Evolutionary conservation across 1,284 basidiomycete genomes (phyloP), one percentile per base, ranked within the genome.

Genomic region (Heliocybe sulcata): DNA sequence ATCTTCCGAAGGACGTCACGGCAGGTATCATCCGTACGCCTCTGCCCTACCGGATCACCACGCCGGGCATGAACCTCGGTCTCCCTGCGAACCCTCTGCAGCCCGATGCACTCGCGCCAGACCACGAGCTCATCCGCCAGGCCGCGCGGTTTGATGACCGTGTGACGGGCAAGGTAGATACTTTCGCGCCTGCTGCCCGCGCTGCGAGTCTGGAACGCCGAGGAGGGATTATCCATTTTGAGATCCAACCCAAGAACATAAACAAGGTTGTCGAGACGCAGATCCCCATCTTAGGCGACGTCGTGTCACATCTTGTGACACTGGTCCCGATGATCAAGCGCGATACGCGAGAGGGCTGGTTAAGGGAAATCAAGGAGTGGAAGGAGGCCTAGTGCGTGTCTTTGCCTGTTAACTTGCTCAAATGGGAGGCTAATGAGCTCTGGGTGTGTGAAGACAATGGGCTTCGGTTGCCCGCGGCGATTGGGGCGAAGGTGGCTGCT

Each of bases 221-320:
- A 1, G 96, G 97, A 26, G 97, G 96, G 54, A 98, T 99, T 75
- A 95, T 99, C 65, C 96, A 99, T 76, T 98, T 98, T 67, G 97
- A 99, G 77, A 94, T 99, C 63, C 88, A 89, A 77, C 93, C 96
- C 52, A 98, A 99, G 80, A 99, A 99, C 76, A 84, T 99, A 74
- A 99, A 99, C 83, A 99, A 99, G 76, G 94, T 99, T 58, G 85
- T 99, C 54, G 87, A 99, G 63, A 94, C 97, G 25, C 87, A 90
- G 51, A 91, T 98, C 58, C 92, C 97, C 53, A 81, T 99, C 63
- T 82, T 98, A 53, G 96, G 96, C 53, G 96, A 99, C 67, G 95
- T 98, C 55, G 81, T 91, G 25, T 73, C 86, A 51, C 96, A 93
- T 69, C 73, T 99, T 59, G 82, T 79, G 22, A 77, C 86, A 38